Base-by-base conservation (phyloP, 306 rosid species). In the Prunus armeniaca region DNA sequence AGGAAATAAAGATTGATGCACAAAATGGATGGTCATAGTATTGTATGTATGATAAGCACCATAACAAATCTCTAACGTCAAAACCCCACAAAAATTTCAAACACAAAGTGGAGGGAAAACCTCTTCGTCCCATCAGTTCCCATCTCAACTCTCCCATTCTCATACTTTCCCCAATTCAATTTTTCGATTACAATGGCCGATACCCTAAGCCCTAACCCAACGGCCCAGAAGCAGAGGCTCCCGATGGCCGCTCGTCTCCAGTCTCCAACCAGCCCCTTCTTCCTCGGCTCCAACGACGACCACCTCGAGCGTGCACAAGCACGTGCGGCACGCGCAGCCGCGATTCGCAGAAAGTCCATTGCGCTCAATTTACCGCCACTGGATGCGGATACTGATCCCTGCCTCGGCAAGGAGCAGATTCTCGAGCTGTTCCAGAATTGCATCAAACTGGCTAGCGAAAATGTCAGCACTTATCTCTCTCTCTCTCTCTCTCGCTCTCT, bases 371-470 rank as follows among this genome's bases (percentile, higher is more conserved):
- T 69, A 20, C 85, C 51, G 19, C 87, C 86, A 17, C 85, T 65
- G 8, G 69, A 77, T 14, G 60, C 46, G 4, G 73, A 77, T 50
- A 57, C 88, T 28, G 86, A 84, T 61, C 82, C 78, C 11, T 76
- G 84, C 78, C 97, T 95, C 57, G 91, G 85, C 80, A 91, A 88
- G 82, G 89, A 85, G 73, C 99, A 95, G 84, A 92, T 92, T 73
- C 76, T 95, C 64, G 99, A 89, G 79, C 85, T 95, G 80, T 91
- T 95, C 80, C 90, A 93, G n/a, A 92, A 95, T 78, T 95, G 99
- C 91, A 95, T 95, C 67, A 95, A 90, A 86, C 97, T 95, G 69
- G 99, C 93, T 19, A 95, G 99, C 74, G 99, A 95, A 89, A 95
- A 92, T 78, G 97, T 95, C 82, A 25, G 71, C 63, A 20, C 72